Evolutionary conservation across 2,329 filamentous ascomycete genomes (phyloP).

Genomic region (Rachicladosporium sp.): DNA sequence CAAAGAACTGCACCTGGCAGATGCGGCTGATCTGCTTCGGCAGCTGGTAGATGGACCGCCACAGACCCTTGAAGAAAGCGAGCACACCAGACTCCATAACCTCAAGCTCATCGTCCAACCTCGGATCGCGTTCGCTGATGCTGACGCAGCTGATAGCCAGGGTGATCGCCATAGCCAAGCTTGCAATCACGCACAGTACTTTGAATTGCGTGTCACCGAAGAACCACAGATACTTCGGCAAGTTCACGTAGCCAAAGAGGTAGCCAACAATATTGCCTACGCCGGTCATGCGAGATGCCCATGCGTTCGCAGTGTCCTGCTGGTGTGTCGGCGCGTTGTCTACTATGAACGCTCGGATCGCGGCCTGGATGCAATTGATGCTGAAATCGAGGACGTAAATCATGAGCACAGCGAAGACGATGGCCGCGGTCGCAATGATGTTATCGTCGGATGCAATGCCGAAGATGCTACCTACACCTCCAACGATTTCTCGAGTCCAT

Average conservation of each 20-base stretch:
- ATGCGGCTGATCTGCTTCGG: slow-evolving; percentile 74
- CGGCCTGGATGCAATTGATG: slow-evolving; percentile 92
- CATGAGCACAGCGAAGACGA: slow-evolving; percentile 69
- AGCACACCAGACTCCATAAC: slow-evolving; percentile 53
- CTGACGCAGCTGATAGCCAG: slow-evolving; percentile 56
- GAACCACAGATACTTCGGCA: slow-evolving; percentile 63
- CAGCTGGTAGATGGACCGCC: slow-evolving; percentile 62
- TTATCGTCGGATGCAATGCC: slow-evolving; percentile 53
- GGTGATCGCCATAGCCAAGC: slow-evolving; percentile 56
- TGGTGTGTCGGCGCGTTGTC: slow-evolving; percentile 87
- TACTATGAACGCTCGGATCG: slow-evolving; percentile 81
- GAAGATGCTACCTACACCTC: slow-evolving; percentile 53
- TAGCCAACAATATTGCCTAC: slow-evolving; percentile 87
- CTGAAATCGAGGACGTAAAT: slow-evolving; percentile 88
- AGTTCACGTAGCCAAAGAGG: slow-evolving; percentile 70
- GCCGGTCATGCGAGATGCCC: slow-evolving; percentile 78
- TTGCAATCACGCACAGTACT: slow-evolving; percentile 76
- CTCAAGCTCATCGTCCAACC: slow-evolving; percentile 52
- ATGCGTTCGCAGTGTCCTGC: slow-evolving; percentile 86
- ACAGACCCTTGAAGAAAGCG: slow-evolving; percentile 68
- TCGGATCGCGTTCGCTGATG: slow-evolving; percentile 71
- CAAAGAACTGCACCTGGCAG: slow-evolving; percentile 52
- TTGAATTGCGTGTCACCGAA: slow-evolving; percentile 87
- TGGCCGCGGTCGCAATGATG: slow-evolving; percentile 53
- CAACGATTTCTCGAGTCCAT: slow-evolving; percentile 45